Evolutionary conservation across 495 filamentous ascomycete species (phyloP), one percentile per base, ranked within the genome.

Genomic region (Aspergillus bridgeri): DNA sequence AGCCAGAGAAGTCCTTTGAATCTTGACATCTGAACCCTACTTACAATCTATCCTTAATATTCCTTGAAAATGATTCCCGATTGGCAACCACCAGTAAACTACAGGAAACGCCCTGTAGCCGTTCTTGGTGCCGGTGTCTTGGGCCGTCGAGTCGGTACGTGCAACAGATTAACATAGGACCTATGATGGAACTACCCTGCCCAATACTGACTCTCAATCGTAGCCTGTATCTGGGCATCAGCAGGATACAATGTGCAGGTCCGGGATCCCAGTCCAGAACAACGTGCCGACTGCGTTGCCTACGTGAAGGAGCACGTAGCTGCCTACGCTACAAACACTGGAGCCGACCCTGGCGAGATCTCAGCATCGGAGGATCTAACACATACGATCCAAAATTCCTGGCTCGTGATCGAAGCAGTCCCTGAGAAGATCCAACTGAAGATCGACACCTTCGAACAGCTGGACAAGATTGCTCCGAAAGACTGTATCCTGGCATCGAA

Each of bases 401-500:
- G 72, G 70, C 72, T 83, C 5, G 74, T 82, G 11, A 75, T 85
- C 56, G 82, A 85, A 59, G 76, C 75, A 17, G 76, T 84, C 3
- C 81, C 82, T 0, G 82, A 85, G 67, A 78, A 75, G 51, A 54
- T 83, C 5, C 59, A 69, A 7, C 63, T 83, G 50, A 86, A 84
- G 68, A 75, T 77, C 9, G 64, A 65, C 18, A 73, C 76, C 2
- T 73, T 86, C 17, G 78, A 68, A 0, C 63, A 79, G 11, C 56
- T 85, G 6, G 82, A 83, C 21, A 54, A 60, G 5, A 46, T 70
- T 0, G 65, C 77, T 0, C 73, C 75, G 1, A 24, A 21, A 0
- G 75, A 81, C 60, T 79, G 75, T 56, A 80, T 86, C 38, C 56
- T 86, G 19, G 81, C 77, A 0, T 76, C 80, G 27, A 85, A 81